These are phyloP conservation scores for Spathaspora hagerdaliae DNA, from an alignment of 805 yeast genomes.

Conservation along the genomic window DNA sequence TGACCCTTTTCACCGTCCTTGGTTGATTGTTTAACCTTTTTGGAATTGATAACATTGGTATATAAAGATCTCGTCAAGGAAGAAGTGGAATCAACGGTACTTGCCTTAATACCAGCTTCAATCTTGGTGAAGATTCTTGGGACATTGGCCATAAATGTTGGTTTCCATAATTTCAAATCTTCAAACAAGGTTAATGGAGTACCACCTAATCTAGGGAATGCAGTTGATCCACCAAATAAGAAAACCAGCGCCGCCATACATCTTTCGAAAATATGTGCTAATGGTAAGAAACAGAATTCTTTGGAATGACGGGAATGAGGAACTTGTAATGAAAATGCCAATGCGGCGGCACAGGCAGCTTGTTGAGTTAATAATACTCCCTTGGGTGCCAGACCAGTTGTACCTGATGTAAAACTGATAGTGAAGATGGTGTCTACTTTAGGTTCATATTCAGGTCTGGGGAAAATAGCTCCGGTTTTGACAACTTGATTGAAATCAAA, in stretches of 20 bases:
- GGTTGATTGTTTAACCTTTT: slow-evolving; percentile 26
- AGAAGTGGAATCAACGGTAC: slow-evolving; percentile 13
- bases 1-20: slow-evolving; percentile 35
- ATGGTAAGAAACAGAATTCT: slow-evolving; percentile 46
- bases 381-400: slow-evolving; percentile 66
- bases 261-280: slow-evolving; percentile 59
- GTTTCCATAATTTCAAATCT: slow-evolving; percentile 25
- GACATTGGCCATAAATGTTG: slow-evolving; percentile 28
- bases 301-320: slow-evolving; percentile 14
- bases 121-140: slow-evolving; percentile 36
- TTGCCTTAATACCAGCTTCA: slow-evolving; percentile 23
- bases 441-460: slow-evolving; percentile 39
- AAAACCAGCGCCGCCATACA: slow-evolving; percentile 41
- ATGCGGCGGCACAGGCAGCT: slow-evolving; percentile 45
- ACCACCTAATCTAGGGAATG: slow-evolving; percentile 43
- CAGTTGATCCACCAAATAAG: slow-evolving; percentile 46
- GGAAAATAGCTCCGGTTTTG: slow-evolving; percentile 28
- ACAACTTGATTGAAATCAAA: slow-evolving; percentile 30
- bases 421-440: slow-evolving; percentile 49
- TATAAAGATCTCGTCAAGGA: slow-evolving; percentile 14
- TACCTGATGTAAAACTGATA: slow-evolving; percentile 70
- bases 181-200: slow-evolving; percentile 24
- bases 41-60: slow-evolving; percentile 16
- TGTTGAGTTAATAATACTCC: slow-evolving; percentile 60
- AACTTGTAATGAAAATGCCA: slow-evolving; percentile 31